These are phyloP conservation scores for Penicillium herquei DNA, from an alignment of 495 filamentous ascomycete species.

Conservation along the genomic window DNA sequence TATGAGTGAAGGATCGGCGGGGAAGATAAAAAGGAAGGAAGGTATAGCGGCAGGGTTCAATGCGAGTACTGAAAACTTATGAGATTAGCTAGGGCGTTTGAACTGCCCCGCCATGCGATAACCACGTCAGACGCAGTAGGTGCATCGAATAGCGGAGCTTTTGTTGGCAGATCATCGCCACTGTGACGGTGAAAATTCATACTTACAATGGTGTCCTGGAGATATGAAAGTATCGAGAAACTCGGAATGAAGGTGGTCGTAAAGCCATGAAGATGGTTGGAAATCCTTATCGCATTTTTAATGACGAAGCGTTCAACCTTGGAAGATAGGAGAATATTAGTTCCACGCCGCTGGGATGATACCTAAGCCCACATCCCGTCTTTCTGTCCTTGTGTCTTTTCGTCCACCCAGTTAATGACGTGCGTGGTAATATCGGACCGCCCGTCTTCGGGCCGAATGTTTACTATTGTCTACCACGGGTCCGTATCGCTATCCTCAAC, in stretches of 20 bases:
- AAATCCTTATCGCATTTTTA: background rate
- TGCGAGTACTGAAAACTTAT: background rate
- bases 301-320: background rate
- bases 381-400: no score
- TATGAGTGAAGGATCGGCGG: constrained; percentile 19
- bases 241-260: background rate
- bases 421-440: background rate
- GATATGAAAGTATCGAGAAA: background rate
- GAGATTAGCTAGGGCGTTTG: constrained; percentile 1
- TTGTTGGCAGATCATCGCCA: background rate
- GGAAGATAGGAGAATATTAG: background rate
- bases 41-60: background rate
- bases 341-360: background rate
- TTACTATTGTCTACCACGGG: no score
- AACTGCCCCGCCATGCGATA: constrained; percentile 3
- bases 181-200: constrained; percentile 4
- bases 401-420: background rate
- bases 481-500: no score
- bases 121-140: background rate
- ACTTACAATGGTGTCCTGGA: constrained; percentile 5
- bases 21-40: background rate
- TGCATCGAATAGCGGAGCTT: background rate
- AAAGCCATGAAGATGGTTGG: background rate
- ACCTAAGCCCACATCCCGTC: background rate
- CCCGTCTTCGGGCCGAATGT: background rate